Evolutionary conservation across 2,329 filamentous ascomycete species (phyloP).

Genomic region (Rosellinia necatrix): DNA sequence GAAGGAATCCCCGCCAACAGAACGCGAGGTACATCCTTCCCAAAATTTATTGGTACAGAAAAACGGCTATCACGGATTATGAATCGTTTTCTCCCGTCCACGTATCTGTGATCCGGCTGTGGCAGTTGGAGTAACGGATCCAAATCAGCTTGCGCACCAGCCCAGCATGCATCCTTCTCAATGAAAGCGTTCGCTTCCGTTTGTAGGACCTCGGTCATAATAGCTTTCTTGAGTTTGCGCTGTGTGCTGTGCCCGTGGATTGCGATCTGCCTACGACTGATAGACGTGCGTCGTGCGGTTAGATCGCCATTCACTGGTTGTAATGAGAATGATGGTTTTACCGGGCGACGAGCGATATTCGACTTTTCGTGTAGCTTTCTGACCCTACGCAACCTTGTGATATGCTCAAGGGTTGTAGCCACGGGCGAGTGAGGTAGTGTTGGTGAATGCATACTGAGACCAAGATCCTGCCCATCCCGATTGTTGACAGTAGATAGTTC

Average conservation of each 20-base stretch:
- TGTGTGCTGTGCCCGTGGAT: background rate
- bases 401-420: background rate
- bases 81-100: slow-evolving; percentile 12
- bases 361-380: background rate
- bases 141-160: background rate
- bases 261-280: background rate
- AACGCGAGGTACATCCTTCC: background rate
- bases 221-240: background rate
- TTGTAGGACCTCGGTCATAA: background rate
- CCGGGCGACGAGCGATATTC: background rate
- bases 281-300: background rate
- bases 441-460: background rate
- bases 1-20: slow-evolving; percentile 30
- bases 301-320: background rate
- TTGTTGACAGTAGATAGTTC: background rate
- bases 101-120: slow-evolving; percentile 12
- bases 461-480: background rate
- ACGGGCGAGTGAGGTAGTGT: background rate
- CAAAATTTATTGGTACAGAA: background rate
- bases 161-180: slow-evolving; percentile 11
- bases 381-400: background rate
- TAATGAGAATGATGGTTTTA: background rate
- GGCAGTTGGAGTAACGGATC: slow-evolving; percentile 19
- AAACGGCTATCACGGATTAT: slow-evolving; percentile 12
- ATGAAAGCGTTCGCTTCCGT: background rate